These are phyloP conservation scores for Picea abies DNA, from an alignment of 83 land plant species.

Conservation along the genomic window DNA sequence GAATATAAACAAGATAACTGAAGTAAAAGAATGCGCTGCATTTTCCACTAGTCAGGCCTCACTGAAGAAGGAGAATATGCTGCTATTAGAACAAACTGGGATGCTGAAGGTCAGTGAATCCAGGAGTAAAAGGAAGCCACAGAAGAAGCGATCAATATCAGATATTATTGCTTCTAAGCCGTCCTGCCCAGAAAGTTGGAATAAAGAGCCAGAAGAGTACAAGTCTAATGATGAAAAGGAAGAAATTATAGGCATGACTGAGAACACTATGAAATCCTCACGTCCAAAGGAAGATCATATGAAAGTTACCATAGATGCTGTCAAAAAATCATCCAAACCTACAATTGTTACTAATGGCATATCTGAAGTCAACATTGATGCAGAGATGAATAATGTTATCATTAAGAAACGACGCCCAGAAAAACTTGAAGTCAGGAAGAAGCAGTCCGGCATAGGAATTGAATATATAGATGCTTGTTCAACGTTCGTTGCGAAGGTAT, in stretches of 20 bases:
- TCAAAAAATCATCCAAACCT: not conserved
- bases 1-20: not conserved
- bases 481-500: not conserved
- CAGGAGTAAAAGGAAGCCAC: constrained; percentile 3
- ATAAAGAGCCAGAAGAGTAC: constrained; percentile 5
- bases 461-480: not conserved
- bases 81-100: not conserved
- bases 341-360: not conserved
- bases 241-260: not conserved
- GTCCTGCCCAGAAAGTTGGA: not conserved
- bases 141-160: constrained; percentile 11
- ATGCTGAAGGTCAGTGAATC: not conserved
- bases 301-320: not conserved
- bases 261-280: not conserved
- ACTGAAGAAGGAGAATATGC: not conserved
- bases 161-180: constrained; percentile 10
- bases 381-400: not conserved
- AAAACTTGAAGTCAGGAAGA: not conserved
- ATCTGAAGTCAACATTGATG: not conserved
- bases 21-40: constrained; percentile 1
- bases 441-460: not conserved
- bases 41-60: not conserved
- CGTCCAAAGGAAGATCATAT: not conserved
- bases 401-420: not conserved
- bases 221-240: not conserved